phyloP scores from a whole-genome alignment of 495 filamentous ascomycete species.

The Tuber indicum region DNA sequence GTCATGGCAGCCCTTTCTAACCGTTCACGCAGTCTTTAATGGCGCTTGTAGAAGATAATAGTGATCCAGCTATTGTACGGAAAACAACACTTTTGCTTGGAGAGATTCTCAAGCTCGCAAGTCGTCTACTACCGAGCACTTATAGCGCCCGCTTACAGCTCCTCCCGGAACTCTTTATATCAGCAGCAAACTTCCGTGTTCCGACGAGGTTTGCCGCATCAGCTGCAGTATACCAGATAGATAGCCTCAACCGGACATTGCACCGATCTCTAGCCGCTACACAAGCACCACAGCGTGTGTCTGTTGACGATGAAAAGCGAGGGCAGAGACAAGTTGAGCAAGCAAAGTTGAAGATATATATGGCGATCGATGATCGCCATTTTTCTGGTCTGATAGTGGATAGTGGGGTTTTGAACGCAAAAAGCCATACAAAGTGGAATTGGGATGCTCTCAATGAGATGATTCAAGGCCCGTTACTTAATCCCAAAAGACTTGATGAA shows the following conservation, averaged over 20 bases:
- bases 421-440: constrained; percentile 89
- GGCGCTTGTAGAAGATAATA: constrained; percentile 60
- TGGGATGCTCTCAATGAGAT: constrained; percentile 87
- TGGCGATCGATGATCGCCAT: constrained; percentile 75
- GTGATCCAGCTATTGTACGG: constrained; percentile 67
- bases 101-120: constrained; percentile 81
- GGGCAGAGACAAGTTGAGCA: constrained; percentile 52
- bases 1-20: background rate
- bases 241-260: constrained; percentile 89
- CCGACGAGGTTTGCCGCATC: constrained; percentile 73
- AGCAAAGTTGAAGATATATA: constrained; percentile 62
- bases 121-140: constrained; percentile 68
- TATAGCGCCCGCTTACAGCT: constrained; percentile 77
- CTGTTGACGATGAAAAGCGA: constrained; percentile 45
- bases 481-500: constrained; percentile 85
- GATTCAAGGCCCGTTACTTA: constrained; percentile 89
- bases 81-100: constrained; percentile 87
- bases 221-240: constrained; percentile 89
- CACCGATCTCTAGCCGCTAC: constrained; percentile 61
- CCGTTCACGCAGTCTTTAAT: constrained; percentile 51
- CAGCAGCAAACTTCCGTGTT: constrained; percentile 62
- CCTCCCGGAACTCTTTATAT: constrained; percentile 70
- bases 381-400: constrained; percentile 83
- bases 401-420: constrained; percentile 66
- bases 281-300: constrained; percentile 29